A percentile compares a stretch with the other conserved stretches of the same genome.
Conservation (phyloP, 306 rosid genomes). For the Malus sylvestris region DNA sequence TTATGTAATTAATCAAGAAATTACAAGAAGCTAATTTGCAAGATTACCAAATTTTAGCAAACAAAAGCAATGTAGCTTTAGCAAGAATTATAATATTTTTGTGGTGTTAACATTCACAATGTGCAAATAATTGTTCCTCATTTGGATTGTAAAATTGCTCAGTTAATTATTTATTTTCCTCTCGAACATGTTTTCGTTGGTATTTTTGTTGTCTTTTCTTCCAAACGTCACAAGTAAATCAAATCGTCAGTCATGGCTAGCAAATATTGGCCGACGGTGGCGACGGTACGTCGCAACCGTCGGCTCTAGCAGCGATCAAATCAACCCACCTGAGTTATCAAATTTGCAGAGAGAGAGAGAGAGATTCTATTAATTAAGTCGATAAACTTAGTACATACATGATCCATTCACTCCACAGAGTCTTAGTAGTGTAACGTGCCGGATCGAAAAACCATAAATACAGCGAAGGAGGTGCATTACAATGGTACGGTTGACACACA, state of each 20-base stretch:
- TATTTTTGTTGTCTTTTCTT: background rate
- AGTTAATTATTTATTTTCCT: background rate
- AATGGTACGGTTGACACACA: background rate
- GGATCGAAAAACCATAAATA: background rate
- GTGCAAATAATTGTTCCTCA: background rate
- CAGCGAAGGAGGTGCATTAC: background rate
- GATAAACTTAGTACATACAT: background rate
- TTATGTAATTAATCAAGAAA: no score
- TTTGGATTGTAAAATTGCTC: background rate
- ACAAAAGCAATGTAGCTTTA: no score
- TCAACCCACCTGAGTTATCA: background rate
- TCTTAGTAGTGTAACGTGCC: background rate
- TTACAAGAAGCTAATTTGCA: no score
- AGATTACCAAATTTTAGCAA: no score
- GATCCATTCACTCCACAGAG: background rate
- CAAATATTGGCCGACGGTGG: background rate
- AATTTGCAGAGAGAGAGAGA: background rate
- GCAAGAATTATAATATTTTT: no score
- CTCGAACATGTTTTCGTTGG: background rate
- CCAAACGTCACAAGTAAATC: background rate
- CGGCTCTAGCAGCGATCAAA: background rate
- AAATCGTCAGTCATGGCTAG: background rate
- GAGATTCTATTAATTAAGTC: constrained; percentile 1
- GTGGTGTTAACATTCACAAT: background rate
- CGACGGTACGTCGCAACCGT: background rate